A percentile compares a stretch with the other conserved stretches of the same genome.
These are phyloP conservation scores for Meyerozyma guilliermondii DNA, from an alignment of 1,139 yeast species.

Conservation along the genomic window DNA sequence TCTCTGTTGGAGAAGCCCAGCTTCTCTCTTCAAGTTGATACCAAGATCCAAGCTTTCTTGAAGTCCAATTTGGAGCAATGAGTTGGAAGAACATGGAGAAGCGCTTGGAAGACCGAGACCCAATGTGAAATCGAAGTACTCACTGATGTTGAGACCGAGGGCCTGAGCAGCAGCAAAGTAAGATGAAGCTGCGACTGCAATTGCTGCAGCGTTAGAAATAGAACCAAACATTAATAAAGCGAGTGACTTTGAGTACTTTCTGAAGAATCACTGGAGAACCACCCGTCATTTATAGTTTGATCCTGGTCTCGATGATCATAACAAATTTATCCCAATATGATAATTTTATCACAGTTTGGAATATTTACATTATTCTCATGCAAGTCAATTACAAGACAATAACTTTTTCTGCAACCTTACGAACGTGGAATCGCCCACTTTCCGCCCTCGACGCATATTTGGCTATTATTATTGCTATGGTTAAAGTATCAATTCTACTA, in stretches of 20 bases:
- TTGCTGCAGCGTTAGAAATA: not conserved
- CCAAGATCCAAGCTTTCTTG: constrained; percentile 1
- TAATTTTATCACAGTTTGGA: not conserved
- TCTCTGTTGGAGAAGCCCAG: not conserved
- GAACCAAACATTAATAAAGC: not conserved
- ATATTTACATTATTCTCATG: not conserved
- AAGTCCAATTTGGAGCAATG: not conserved
- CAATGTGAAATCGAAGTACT: constrained; percentile 1
- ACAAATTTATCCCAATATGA: not conserved
- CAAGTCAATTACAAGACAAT: not conserved
- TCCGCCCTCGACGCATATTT: not conserved
- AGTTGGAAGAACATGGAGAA: constrained; percentile 1
- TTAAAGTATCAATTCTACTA: not conserved
- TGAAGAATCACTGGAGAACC: not conserved
- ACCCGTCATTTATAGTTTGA: not conserved
- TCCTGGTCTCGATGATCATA: not conserved
- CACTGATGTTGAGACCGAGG: not conserved
- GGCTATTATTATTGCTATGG: not conserved
- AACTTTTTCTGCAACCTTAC: not conserved
- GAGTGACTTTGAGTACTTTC: not conserved
- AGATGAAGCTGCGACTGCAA: constrained; percentile 1
- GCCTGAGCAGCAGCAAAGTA: not conserved
- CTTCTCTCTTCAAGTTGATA: constrained; percentile 1
- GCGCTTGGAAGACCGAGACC: constrained; percentile 1
- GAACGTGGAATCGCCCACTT: not conserved